Base-by-base conservation (phyloP, 495 filamentous ascomycete genomes). In the Durotheca rogersii region DNA sequence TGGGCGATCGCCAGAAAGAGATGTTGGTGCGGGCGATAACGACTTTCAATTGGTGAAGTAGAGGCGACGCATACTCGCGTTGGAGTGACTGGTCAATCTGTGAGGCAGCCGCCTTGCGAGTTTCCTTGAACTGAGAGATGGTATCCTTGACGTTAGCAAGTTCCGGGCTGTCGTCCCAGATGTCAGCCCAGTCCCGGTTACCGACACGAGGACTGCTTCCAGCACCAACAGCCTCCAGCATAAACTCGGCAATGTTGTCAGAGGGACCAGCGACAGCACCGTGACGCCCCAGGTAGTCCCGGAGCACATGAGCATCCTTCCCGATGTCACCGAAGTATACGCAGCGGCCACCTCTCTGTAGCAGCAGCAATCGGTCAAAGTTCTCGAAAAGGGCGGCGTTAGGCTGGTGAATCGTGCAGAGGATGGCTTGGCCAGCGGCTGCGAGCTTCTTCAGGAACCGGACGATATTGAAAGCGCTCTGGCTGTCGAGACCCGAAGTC, bases 401-500 rank as follows among this genome's bases (percentile, higher is more conserved):
- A 11, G 91, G 91, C 56, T 96, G 91, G 66, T 96, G 91, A 54
- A 95, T 96, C 0, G 91, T 96, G 68, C 87, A 90, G 1, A 95
- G 79, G 62, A 96, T 88, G 12, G 91, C 89, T 58, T 95, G 90
- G 1, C 91, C 91, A 30, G 84, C 82, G 0, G 79, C 81, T 1
- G 90, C 84, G 7, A 95, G 78, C 70, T 94, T 95, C 38, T 84
- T 84, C 40, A 95, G 68, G 75, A 95, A 95, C 36, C 87, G 83
- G 10, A 95, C 82, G 51, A 95, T 95, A 51, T 91, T 91, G 73
- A 88, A 96, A 2, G 91, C 86, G 46, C 80, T 83, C 60, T 90
- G 89, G 31, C 81, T 84, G 64, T 96, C 90, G 4, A 96, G 77
- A 38, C 91, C 91, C 9, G 84, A 88, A 0, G 91, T 96, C 0